Conservation (phyloP, 2,329 filamentous ascomycete genomes). For the Podosphaera aphanis region DNA sequence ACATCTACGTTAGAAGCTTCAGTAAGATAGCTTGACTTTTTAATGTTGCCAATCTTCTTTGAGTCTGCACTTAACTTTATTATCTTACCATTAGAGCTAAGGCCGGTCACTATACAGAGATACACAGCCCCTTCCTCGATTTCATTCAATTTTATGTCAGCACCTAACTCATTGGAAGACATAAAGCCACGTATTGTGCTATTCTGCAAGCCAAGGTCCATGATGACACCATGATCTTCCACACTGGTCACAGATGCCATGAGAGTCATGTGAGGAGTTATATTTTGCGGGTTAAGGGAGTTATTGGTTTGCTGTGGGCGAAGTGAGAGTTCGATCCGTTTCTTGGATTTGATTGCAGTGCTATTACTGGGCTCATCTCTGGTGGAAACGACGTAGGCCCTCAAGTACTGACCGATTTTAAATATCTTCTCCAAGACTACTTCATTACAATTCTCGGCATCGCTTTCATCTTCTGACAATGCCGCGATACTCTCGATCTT, state of each 20-base stretch:
- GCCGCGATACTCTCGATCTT: slow-evolving; percentile 47
- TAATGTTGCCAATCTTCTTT: slow-evolving; percentile 41
- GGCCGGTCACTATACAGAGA: slow-evolving; percentile 56
- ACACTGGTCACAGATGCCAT: slow-evolving; percentile 77
- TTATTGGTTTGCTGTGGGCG: slow-evolving; percentile 58
- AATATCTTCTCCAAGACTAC: slow-evolving; percentile 59
- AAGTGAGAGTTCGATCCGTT: slow-evolving; percentile 69
- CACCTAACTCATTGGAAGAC: slow-evolving; percentile 57
- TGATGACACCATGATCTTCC: slow-evolving; percentile 87
- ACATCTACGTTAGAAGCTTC: slow-evolving; percentile 71
- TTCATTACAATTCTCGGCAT: slow-evolving; percentile 29
- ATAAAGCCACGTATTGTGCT: slow-evolving; percentile 58
- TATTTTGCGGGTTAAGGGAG: slow-evolving; percentile 45
- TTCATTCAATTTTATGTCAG: slow-evolving; percentile 36
- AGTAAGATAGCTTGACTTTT: slow-evolving; percentile 39
- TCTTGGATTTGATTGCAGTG: slow-evolving; percentile 31
- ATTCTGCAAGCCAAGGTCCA: slow-evolving; percentile 64
- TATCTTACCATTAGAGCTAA: slow-evolving; percentile 57
- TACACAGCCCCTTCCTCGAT: slow-evolving; percentile 69
- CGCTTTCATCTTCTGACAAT: slow-evolving; percentile 31
- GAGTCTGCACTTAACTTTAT: slow-evolving; percentile 62
- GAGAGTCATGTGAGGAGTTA: slow-evolving; percentile 53
- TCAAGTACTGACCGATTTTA: slow-evolving; percentile 63
- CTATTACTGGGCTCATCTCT: slow-evolving; percentile 33
- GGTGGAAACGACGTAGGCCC: slow-evolving; percentile 62